These are phyloP conservation scores for Penicillium egyptiacum DNA, from an alignment of 495 filamentous ascomycete genomes.

Conservation along the genomic window DNA sequence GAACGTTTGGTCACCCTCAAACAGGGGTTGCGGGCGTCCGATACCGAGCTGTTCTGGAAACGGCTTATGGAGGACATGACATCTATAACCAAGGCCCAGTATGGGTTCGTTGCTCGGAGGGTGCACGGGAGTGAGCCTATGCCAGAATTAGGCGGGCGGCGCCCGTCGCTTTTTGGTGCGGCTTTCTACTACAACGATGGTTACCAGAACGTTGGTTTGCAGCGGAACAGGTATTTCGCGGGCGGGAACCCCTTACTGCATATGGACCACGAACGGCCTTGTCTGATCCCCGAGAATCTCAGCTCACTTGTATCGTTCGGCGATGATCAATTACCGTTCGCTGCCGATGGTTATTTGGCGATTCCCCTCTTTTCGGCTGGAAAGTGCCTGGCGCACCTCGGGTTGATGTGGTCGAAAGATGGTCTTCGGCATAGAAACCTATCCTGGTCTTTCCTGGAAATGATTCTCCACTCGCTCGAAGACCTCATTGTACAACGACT, in stretches of 20 bases:
- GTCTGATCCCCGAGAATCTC: conserved; percentile 66
- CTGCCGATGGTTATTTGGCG: conserved; percentile 68
- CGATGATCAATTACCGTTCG: conserved; percentile 58
- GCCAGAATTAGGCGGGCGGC: conserved; percentile 37
- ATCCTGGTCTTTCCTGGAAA: conserved; percentile 70
- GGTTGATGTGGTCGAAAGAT: conserved; percentile 69
- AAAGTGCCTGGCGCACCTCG: conserved; percentile 73
- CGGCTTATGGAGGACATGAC: conserved; percentile 66
- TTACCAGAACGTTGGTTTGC: conserved; percentile 50
- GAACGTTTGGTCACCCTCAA: conserved; percentile 66
- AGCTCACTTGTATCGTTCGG: conserved; percentile 59
- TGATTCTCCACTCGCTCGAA: conserved; percentile 74
- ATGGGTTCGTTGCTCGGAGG: conserved; percentile 68
- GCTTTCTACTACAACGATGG: conserved; percentile 72
- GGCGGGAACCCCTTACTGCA: conserved; percentile 64
- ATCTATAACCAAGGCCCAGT: conserved; percentile 64
- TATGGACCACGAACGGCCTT: conserved; percentile 75
- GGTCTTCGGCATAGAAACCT: conserved; percentile 57
- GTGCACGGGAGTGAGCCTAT: conserved; percentile 58
- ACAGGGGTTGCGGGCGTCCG: conserved; percentile 51
- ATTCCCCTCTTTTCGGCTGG: conserved; percentile 70
- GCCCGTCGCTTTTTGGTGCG: conserved; percentile 64
- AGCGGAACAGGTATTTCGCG: conserved; percentile 64
- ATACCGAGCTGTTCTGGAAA: conserved; percentile 66
- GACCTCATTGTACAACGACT: conserved; percentile 66